Evolutionary conservation across 2,329 filamentous ascomycete species (phyloP).

Genomic region (Pseudomassariella vexata): DNA sequence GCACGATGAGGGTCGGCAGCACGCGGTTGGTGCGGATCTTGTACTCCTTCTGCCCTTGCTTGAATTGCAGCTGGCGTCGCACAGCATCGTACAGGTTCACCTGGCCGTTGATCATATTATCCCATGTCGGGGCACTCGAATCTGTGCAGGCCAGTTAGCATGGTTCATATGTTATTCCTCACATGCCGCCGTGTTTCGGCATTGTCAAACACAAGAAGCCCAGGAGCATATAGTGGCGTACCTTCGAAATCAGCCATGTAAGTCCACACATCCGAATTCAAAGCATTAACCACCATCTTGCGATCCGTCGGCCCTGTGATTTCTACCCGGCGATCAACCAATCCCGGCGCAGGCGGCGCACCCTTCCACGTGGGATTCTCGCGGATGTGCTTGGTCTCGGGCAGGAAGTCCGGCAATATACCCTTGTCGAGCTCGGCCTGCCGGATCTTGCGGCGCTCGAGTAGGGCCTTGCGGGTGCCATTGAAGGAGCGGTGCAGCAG

Average conservation of each 20-base stretch:
- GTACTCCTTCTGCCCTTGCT: conserved; percentile 91
- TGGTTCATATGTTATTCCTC: background rate
- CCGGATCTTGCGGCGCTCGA: conserved; percentile 78
- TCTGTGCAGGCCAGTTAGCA: conserved; percentile 48
- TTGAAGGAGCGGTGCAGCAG: conserved; percentile 96
- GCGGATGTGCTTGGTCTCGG: conserved; percentile 91
- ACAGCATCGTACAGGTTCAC: conserved; percentile 97
- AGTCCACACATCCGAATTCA: conserved; percentile 95
- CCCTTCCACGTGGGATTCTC: conserved; percentile 93
- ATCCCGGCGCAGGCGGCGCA: conserved; percentile 81
- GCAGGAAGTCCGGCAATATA: conserved; percentile 83
- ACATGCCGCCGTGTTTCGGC: conserved; percentile 4
- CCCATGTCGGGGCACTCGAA: conserved; percentile 93
- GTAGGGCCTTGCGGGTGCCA: conserved; percentile 75
- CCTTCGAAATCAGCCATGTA: conserved; percentile 99
- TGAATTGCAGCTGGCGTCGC: conserved; percentile 91
- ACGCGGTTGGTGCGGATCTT: conserved; percentile 88
- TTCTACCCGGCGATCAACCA: conserved; percentile 90
- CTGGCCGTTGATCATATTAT: conserved; percentile 98
- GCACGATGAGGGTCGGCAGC: conserved; percentile 84
- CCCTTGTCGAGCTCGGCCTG: conserved; percentile 93
- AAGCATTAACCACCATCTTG: conserved; percentile 98
- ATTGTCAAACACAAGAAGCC: background rate
- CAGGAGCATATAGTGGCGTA: conserved; percentile 33
- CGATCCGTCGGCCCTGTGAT: conserved; percentile 96